Base-by-base conservation (phyloP, 441 rosid genomes). In the Erodium trifolium region DNA sequence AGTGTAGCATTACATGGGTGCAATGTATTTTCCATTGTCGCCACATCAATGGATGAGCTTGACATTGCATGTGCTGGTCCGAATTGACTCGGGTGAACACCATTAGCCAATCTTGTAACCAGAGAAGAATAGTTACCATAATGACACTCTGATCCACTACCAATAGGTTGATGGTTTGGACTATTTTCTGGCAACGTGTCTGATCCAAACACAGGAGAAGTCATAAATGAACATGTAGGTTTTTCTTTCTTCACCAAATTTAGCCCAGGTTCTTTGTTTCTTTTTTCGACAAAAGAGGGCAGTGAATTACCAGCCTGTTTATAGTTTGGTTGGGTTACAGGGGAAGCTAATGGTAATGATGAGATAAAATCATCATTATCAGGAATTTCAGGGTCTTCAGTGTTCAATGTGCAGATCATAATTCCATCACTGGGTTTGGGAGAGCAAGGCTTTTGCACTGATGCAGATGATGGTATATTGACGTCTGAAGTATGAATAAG, bases 321-420 rank as follows among this genome's bases (percentile, higher is more conserved):
- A 19, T 49, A 41, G 68, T 23, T 31, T 37, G 60, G 63, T 34
- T 71, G 73, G 0, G 12, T 4, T 43, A 34, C 45, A 1, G 74
- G 69, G 57, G 71, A 65, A 68, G 68, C 16, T 49, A 35, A 51
- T 49, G 60, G 70, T 53, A 73, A 37, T 60, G 66, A 31, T 11
- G 79, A 66, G 69, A 74, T 18, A 67, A 81, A 34, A 71, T 76
- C 80, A 72, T 81, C 75, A 0, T 79, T 83, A 78, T 81, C 74
- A 10, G 86, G 88, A 69, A 85, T 72, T 74, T 82, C 88, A 9
- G 76, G 80, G 69, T 84, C 88, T 74, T 84, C 88, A 66, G 13
- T 76, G 73, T 81, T 83, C 78, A 83, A 71, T 14, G 29, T 29
- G 75, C 87, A 81, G 51, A 31, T 45, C 65, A 57, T 71, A 35